Conservation (phyloP, 176 grass and related monocot genomes). For the Bromus sterilis region DNA sequence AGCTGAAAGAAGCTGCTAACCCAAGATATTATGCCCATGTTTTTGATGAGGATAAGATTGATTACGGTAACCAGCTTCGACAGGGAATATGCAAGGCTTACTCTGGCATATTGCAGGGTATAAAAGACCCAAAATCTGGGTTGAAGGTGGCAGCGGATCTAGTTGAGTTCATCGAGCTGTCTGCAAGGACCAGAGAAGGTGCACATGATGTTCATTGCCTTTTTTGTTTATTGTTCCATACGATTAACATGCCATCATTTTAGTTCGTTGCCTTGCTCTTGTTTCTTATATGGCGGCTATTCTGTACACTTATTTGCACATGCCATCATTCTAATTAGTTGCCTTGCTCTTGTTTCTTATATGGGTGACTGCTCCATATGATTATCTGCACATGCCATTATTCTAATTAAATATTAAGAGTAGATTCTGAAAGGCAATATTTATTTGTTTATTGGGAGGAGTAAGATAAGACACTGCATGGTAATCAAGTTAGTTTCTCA, state of each 20-base stretch:
- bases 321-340: not conserved
- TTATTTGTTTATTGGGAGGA: too few relatives aligned
- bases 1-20: slow-evolving; percentile 67
- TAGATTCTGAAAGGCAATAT: too few relatives aligned
- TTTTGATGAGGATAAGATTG: slow-evolving; percentile 80
- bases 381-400: not conserved
- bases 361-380: not conserved
- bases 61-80: slow-evolving; percentile 72
- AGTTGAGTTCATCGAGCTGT: slow-evolving; percentile 69
- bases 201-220: not conserved
- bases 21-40: slow-evolving; percentile 29
- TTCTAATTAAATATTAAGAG: too few relatives aligned
- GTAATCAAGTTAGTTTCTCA: too few relatives aligned
- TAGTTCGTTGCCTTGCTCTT: not conserved
- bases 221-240: not conserved
- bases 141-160: slow-evolving; percentile 66
- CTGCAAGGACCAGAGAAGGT: slow-evolving; percentile 61
- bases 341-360: not conserved
- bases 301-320: not conserved
- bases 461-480: too few relatives aligned
- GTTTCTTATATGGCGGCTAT: slow-evolving; percentile 8
- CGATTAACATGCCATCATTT: not conserved
- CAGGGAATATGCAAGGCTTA: slow-evolving; percentile 88
- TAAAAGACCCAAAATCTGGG: slow-evolving; percentile 64
- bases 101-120: slow-evolving; percentile 84